Evolutionary conservation across 306 rosid species (phyloP), one percentile per base, ranked within the genome.

Genomic region (Ochetophila trinervis): DNA sequence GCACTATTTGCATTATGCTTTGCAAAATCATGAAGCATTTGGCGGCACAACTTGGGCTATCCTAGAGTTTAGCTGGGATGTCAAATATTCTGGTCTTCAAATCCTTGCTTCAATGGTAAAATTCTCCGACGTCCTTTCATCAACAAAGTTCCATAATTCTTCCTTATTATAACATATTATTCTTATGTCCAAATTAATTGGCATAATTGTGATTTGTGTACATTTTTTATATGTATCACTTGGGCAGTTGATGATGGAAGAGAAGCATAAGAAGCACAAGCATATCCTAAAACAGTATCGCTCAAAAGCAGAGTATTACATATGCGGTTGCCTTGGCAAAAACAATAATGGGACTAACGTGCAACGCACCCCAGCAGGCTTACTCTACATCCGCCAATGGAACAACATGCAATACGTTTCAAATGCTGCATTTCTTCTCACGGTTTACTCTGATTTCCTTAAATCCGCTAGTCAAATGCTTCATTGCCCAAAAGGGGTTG

Each of bases 11-110:
- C 69, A 62, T 0, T 91, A 91, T 56, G 75, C 66, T 57, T 24
- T 86, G 64, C 72, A 86, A 13, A 91, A 86, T 6, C 91, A 75
- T 57, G 0, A 68, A 63, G 62, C 59, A 72, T 86, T 86, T 79
- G 96, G 96, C 65, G 97, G 97, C 57, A 69, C 78, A 66, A 85
- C 87, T 53, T 91, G 97, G 95, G 66, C 91, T 68, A 84, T 88
- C 45, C 68, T 81, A 48, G 97, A 88, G 59, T 91, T 88, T 21
- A 88, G 96, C 34, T 88, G 94, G 97, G 97, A 91, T 61, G 84
- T 86, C 17, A 91, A 91, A 62, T 88, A 82, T 22, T 85, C 77
- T 30, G 97, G 85, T 36, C 63, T 91, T 73, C 97, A 91, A 76
- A 57, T 76, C 76, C 66, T 86, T 72, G 91, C 93, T 56, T 84